Conservation (phyloP, 306 rosid genomes). For the Adenanthera pavonina region DNA sequence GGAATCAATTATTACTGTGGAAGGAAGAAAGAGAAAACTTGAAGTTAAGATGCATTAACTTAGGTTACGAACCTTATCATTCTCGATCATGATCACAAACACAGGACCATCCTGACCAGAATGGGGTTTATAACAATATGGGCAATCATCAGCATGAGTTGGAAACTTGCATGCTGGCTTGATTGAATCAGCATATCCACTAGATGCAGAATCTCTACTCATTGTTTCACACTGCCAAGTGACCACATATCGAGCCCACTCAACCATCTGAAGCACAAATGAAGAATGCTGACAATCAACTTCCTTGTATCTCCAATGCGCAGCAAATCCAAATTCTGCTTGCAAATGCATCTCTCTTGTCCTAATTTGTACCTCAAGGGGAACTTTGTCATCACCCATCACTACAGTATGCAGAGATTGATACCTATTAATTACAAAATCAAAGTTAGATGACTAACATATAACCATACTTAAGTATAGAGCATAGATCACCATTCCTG, state of each 20-base stretch:
- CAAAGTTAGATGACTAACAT: slow-evolving; percentile 33
- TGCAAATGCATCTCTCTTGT: slow-evolving; percentile 95
- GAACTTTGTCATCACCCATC: slow-evolving; percentile 73
- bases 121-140: slow-evolving; percentile 71
- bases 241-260: slow-evolving; percentile 98
- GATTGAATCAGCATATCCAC: slow-evolving; percentile 53
- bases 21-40: not conserved
- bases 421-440: slow-evolving; percentile 58
- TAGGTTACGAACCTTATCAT: slow-evolving; percentile 75
- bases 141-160: slow-evolving; percentile 81
- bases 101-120: slow-evolving; percentile 81
- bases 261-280: slow-evolving; percentile 96
- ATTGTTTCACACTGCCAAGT: slow-evolving; percentile 97
- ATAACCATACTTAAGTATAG: slow-evolving; percentile 5
- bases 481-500: not conserved
- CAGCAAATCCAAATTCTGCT: slow-evolving; percentile 97
- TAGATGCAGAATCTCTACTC: slow-evolving; percentile 68
- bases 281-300: slow-evolving; percentile 84
- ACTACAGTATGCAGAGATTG: slow-evolving; percentile 94
- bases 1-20: not conserved
- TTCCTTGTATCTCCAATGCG: slow-evolving; percentile 99
- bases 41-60: slow-evolving; percentile 1
- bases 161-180: slow-evolving; percentile 93
- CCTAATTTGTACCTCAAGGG: slow-evolving; percentile 94
- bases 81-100: slow-evolving; percentile 85